These are phyloP conservation scores for Blastomyces emzantsi DNA, from an alignment of 2,329 filamentous ascomycete species.

Conservation along the genomic window DNA sequence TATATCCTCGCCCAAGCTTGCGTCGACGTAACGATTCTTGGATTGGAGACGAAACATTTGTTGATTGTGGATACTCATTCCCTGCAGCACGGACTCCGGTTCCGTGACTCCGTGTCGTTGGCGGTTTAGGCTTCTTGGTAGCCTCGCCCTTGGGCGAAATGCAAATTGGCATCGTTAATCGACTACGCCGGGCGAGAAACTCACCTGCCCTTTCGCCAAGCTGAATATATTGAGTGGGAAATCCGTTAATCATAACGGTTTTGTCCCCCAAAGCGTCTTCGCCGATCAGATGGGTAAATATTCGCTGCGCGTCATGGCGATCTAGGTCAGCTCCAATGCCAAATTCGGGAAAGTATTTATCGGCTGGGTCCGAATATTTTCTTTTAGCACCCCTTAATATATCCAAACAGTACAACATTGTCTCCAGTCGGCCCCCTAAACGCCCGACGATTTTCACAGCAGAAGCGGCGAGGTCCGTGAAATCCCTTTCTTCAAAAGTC, in stretches of 20 bases:
- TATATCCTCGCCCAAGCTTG: conserved; percentile 20
- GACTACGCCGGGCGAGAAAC: conserved; percentile 37
- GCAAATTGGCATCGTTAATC: conserved; percentile 47
- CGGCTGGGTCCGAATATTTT: conserved; percentile 46
- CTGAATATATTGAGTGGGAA: conserved; percentile 60
- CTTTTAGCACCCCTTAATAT: conserved; percentile 64
- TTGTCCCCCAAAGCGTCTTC: conserved; percentile 67
- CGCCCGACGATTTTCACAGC: conserved; percentile 59
- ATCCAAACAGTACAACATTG: conserved; percentile 73
- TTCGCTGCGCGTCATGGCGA: conserved; percentile 67
- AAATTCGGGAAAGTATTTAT: conserved; percentile 49
- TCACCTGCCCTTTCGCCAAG: conserved; percentile 38
- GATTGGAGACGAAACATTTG: conserved; percentile 58
- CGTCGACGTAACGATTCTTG: conserved; percentile 38
- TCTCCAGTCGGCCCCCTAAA: conserved; percentile 40
- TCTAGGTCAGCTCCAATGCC: conserved; percentile 62
- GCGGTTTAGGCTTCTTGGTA: conserved; percentile 21
- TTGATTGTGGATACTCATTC: conserved; percentile 50
- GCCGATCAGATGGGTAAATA: conserved; percentile 67
- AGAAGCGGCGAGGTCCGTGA: conserved; percentile 62
- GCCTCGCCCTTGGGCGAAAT: conserved; percentile 36
- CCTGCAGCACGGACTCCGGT: conserved; percentile 30
- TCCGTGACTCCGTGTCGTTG: conserved; percentile 4
- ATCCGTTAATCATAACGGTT: conserved; percentile 56
- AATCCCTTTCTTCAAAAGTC: conserved; percentile 64